phyloP scores from a whole-genome alignment of 345 rosid species.

The Salix viminalis region DNA sequence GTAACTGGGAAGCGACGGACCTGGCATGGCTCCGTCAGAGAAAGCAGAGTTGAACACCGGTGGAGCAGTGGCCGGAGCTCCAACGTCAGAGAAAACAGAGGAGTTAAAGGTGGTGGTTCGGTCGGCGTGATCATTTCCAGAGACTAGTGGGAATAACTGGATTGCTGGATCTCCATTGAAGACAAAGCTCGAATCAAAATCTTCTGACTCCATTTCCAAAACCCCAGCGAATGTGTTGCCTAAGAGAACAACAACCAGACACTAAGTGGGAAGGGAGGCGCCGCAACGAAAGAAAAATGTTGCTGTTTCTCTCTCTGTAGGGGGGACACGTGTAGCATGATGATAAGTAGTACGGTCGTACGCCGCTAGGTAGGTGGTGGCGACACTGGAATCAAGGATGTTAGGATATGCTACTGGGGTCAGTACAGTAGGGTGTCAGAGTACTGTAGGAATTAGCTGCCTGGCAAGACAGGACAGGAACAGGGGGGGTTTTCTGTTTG shows the following conservation, averaged over 20 bases:
- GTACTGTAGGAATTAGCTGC: neutral
- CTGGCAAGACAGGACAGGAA: too few relatives aligned
- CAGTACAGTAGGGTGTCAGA: neutral
- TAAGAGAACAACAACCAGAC: too few relatives aligned
- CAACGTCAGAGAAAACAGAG: slow-evolving; percentile 7
- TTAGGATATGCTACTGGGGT: slow-evolving; percentile 4
- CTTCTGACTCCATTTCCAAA: slow-evolving; percentile 9
- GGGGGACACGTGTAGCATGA: slow-evolving; percentile 30
- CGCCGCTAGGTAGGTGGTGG: slow-evolving; percentile 10
- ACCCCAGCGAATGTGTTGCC: neutral
- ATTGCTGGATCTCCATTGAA: neutral
- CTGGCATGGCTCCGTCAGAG: neutral
- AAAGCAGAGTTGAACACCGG: neutral
- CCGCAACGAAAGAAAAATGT: too few relatives aligned
- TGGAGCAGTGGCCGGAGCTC: slow-evolving; percentile 16
- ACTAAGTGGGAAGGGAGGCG: too few relatives aligned
- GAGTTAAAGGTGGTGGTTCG: neutral
- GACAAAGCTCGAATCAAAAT: neutral
- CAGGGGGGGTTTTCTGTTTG: neutral
- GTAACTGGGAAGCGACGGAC: neutral
- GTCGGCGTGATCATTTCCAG: neutral
- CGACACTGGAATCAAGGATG: slow-evolving; percentile 37
- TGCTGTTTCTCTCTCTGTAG: neutral
- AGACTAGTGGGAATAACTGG: neutral
- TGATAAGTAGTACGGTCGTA: too few relatives aligned